Evolutionary conservation across 1,139 yeast species (phyloP).

Genomic region (Arxiozyma telluris): DNA sequence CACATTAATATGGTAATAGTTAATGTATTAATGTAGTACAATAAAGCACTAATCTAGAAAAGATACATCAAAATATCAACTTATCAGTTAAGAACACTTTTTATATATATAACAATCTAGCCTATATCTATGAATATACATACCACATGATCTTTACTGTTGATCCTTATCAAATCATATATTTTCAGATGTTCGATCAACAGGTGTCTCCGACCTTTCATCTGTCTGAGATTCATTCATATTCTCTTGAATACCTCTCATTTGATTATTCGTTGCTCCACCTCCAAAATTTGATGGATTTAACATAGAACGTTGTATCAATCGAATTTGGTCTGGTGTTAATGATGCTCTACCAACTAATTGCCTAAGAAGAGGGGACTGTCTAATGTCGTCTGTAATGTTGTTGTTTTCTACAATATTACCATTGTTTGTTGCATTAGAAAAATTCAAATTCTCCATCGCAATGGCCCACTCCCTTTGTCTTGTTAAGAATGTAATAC

Average conservation of each 20-base stretch:
- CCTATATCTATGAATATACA: background rate
- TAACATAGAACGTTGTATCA: slow-evolving; percentile 19
- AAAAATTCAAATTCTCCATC: slow-evolving; percentile 17
- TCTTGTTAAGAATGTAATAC: slow-evolving; percentile 28
- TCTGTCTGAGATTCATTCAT: slow-evolving; percentile 12
- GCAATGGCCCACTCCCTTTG: slow-evolving; percentile 28
- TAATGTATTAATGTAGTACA: background rate
- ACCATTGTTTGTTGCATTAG: slow-evolving; percentile 7
- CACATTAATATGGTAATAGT: no score
- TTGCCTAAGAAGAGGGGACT: slow-evolving; percentile 4
- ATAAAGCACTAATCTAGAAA: background rate
- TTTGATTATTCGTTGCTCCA: slow-evolving; percentile 6
- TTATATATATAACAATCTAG: slow-evolving; percentile 7
- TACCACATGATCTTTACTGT: slow-evolving; percentile 4
- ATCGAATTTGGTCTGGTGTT: slow-evolving; percentile 22
- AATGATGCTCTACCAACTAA: slow-evolving; percentile 18
- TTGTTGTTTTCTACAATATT: slow-evolving; percentile 2
- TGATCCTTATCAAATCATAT: background rate
- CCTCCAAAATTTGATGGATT: background rate
- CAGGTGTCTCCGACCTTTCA: slow-evolving; percentile 24
- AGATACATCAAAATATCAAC: background rate
- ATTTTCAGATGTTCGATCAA: slow-evolving; percentile 11
- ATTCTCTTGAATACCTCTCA: background rate
- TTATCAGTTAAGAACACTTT: background rate
- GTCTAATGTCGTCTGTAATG: background rate